Base-by-base conservation (phyloP, 2,329 filamentous ascomycete genomes). In the Tothia fuscella region DNA sequence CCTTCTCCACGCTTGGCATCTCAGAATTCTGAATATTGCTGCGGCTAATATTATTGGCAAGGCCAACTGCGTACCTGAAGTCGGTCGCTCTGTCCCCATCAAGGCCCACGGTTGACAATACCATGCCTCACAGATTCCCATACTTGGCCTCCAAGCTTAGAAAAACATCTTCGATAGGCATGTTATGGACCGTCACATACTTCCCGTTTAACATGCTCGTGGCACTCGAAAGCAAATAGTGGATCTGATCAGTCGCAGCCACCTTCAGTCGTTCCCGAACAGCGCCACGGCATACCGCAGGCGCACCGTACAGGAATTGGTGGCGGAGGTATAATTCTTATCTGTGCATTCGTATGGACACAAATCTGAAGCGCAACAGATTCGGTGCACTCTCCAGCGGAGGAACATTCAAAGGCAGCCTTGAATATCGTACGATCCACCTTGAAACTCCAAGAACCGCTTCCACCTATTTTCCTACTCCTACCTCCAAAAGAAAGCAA, bases 171-270 rank as follows among this genome's bases (percentile, higher is more conserved):
- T 34, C 28, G 41, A 20, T 32, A 38, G 41, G 21, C 29, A 43
- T 43, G 31, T 43, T 43, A 43, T 43, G 31, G 41, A 43, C 34
- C 41, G 22, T 26, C 41, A 36, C 34, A 43, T 43, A 43, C 41
- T 43, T 43, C 33, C 41, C 14, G 14, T 26, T 13, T 16, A 24
- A 16, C 31, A 29, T n/a, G 14, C 26, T 9, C n/a, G 14, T 29
- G 26, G 9, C 26, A 29, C 26, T 9, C n/a, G 26, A 9, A 29
- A 29, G 26, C 26, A 9, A 29, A 29, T 29, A 16, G 17, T 34
- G 13, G 16, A 34, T n/a, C n/a, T n/a, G n/a, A n/a, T 2, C n/a
- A 26, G 39, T 31, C 26, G 39, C 29, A 34, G n/a, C 30, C 39
- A 31, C 39, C 21, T 41, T 31, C 39, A 32, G 29, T 41, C 29